These are phyloP conservation scores for Aspergillus sclerotiicarbonarius DNA, from an alignment of 495 filamentous ascomycete species.

Conservation along the genomic window DNA sequence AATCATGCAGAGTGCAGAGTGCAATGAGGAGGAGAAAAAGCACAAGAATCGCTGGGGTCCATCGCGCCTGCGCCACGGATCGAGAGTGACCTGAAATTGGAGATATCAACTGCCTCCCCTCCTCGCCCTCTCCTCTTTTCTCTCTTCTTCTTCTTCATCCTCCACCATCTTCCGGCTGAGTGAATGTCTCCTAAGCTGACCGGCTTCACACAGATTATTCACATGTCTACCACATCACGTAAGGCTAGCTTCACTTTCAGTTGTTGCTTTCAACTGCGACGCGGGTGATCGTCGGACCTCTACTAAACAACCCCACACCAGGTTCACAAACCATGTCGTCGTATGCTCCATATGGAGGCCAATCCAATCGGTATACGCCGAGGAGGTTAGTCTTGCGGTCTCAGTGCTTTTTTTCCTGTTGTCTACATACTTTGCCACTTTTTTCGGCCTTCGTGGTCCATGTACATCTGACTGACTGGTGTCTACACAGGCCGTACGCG, in stretches of 20 bases:
- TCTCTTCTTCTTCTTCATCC: neutral
- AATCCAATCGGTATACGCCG: neutral
- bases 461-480: neutral
- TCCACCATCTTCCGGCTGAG: neutral
- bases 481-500: slow-evolving; percentile 8
- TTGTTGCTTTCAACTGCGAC: neutral
- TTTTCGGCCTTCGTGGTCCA: neutral
- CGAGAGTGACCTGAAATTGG: neutral
- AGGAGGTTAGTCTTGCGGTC: slow-evolving; percentile 3
- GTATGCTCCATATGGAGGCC: neutral
- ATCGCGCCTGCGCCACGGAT: neutral
- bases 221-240: neutral
- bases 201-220: neutral
- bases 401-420: neutral
- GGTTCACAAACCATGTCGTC: slow-evolving; percentile 11
- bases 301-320: slow-evolving; percentile 2
- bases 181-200: neutral
- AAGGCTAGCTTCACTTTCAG: neutral
- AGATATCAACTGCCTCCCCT: neutral
- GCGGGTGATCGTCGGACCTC: slow-evolving; percentile 2
- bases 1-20: neutral
- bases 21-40: neutral
- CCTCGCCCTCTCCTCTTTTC: neutral
- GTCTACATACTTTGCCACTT: neutral
- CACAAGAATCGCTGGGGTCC: neutral